Evolutionary conservation across 192 early-diverging fungal species (phyloP).

Genomic region (Backusella macrospora): DNA sequence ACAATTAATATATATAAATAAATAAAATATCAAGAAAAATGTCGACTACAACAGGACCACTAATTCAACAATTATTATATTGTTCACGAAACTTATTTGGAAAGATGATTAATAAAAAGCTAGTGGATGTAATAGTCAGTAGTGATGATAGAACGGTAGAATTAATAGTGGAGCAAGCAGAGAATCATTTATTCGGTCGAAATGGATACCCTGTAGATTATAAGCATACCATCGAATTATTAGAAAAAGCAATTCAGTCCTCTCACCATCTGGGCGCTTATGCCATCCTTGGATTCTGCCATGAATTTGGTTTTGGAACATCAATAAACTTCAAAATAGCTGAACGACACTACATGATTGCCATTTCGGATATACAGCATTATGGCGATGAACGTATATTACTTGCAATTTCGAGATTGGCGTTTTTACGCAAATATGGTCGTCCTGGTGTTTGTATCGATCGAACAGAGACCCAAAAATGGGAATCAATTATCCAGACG

Average conservation of each 20-base stretch:
- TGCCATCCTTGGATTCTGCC: constrained; percentile 76
- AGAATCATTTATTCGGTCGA: constrained; percentile 55
- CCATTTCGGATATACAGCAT: constrained; percentile 64
- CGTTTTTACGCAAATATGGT: constrained; percentile 82
- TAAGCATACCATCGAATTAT: constrained; percentile 53
- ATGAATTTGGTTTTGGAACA: constrained; percentile 78
- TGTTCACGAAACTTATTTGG: constrained; percentile 16
- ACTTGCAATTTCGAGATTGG: constrained; percentile 66
- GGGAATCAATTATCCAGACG: constrained; percentile 63
- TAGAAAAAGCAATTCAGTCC: constrained; percentile 47
- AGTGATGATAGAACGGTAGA: neutral
- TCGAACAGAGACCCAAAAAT: constrained; percentile 75
- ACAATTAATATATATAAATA: neutral
- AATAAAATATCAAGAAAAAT: neutral
- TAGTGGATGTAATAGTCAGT: neutral
- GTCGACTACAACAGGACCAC: neutral
- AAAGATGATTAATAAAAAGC: constrained; percentile 2
- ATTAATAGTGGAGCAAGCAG: constrained; percentile 16
- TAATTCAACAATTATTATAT: constrained; percentile 20
- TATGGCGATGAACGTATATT: constrained; percentile 68
- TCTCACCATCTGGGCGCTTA: constrained; percentile 49
- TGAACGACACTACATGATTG: constrained; percentile 17
- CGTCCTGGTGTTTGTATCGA: constrained; percentile 78
- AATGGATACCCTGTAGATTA: constrained; percentile 48
- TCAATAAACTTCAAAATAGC: constrained; percentile 2